Evolutionary conservation across 176 grass and related monocot species (phyloP), one percentile per base, ranked within the genome.

Genomic region (Stipa capillata): DNA sequence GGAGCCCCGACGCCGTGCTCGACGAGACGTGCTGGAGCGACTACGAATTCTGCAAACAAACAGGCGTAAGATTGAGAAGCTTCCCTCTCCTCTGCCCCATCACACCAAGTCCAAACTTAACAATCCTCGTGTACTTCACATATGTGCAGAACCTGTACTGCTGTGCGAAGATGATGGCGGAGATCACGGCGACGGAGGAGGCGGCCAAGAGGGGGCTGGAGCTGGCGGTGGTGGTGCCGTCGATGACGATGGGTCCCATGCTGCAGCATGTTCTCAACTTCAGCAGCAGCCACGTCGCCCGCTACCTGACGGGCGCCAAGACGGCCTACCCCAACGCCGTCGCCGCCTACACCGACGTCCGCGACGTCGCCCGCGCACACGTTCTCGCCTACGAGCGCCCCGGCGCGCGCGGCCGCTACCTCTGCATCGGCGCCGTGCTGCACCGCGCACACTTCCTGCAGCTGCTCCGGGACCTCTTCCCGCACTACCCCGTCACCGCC

Each of bases 11-110:
- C 82, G 17, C 72, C 25, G 66, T 92, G 7, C 78, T 89, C 35
- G 82, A 92, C 82, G 90, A 92, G 86, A 49, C 67, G 0, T 89
- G 79, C 80, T 93, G 90, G 90, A 93, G 90, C 74, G 87, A 92
- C 75, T 80, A 78, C 56, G 74, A 87, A 0, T 92, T 18, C 79
- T 92, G 90, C 83, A 60, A 75, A 0, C n/a, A 77, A 0, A 84
- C 87, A 0, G 87, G 83, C 2, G 90, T 85, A 24, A 60, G 25
- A n/a, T n/a, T n/a, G n/a, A n/a, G 16, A 59, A 65, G 51, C 51
- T 54, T 32, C 10, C 8, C 6, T 13, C 4, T 47, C 6, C 72
- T 51, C 76, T 64, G 24, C 24, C 15, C 2, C 6, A 5, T 56
- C 3, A 3, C 54, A 28, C 4, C 27, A 0, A 0, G 0, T 52